phyloP scores from a whole-genome alignment of 2,329 filamentous ascomycete species.

The Sporothrix variecibatus region DNA sequence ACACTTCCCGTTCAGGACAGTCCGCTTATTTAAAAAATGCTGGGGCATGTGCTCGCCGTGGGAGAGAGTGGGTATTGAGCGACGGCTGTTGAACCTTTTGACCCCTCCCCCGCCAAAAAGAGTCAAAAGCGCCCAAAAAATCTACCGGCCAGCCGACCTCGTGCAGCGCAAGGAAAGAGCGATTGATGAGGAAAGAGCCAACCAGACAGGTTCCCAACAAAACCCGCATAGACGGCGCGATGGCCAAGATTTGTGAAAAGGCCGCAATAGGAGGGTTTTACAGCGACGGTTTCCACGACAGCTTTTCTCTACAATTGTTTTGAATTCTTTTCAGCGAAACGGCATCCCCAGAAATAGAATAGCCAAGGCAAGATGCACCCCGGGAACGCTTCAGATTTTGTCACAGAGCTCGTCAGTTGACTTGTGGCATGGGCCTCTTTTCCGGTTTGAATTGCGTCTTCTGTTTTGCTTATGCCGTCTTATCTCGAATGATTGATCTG shows the following conservation, averaged over 20 bases:
- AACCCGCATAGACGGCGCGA: background rate
- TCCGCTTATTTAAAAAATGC: background rate
- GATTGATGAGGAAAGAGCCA: background rate
- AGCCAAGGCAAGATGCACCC: background rate
- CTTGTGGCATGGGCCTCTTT: slow-evolving; percentile 12
- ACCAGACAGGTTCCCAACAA: slow-evolving; percentile 16
- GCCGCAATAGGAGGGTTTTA: slow-evolving; percentile 6
- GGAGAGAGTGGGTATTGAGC: background rate
- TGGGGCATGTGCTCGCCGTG: background rate
- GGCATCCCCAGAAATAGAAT: background rate
- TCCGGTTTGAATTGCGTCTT: background rate
- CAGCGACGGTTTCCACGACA: slow-evolving; percentile 20
- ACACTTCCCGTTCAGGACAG: background rate
- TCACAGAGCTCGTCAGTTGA: slow-evolving; percentile 15
- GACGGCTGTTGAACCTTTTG: background rate
- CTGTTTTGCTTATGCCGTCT: background rate
- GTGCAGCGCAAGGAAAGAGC: background rate
- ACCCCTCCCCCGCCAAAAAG: slow-evolving; percentile 21
- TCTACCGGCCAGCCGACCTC: slow-evolving; percentile 16
- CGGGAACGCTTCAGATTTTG: background rate
- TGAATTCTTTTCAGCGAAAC: background rate
- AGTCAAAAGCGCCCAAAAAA: background rate
- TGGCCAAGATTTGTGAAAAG: background rate
- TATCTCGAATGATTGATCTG: background rate
- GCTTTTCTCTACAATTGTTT: background rate